phyloP scores from a whole-genome alignment of 345 rosid genomes.

The Salix suchowensis region DNA sequence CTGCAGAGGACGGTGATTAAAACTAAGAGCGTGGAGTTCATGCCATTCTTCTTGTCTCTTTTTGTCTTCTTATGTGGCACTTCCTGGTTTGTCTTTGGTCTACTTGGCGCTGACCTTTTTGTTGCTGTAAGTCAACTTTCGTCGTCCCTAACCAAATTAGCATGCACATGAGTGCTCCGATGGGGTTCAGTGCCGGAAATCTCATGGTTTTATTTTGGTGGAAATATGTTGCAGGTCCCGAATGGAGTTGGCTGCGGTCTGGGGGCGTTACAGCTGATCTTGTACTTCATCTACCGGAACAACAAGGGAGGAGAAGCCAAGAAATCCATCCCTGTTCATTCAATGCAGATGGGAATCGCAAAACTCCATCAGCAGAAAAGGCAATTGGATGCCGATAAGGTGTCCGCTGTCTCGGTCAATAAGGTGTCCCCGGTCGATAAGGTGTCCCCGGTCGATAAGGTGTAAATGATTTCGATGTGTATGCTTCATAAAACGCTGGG shows the following conservation, averaged over 20 bases:
- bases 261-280: constrained; percentile 66
- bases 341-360: constrained; percentile 34
- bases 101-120: constrained; percentile 80
- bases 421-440: constrained; percentile 15
- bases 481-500: background rate
- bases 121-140: constrained; percentile 52
- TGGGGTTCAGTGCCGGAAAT: background rate
- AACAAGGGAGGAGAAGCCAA: constrained; percentile 37
- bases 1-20: constrained; percentile 80
- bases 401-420: background rate
- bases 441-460: constrained; percentile 14
- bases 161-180: background rate
- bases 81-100: constrained; percentile 86
- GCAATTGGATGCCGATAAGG: constrained; percentile 22
- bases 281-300: constrained; percentile 71
- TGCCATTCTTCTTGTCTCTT: constrained; percentile 93
- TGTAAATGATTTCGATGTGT: background rate
- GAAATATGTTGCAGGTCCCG: constrained; percentile 49
- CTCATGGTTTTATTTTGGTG: background rate
- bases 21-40: constrained; percentile 91
- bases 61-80: constrained; percentile 93
- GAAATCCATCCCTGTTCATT: constrained; percentile 17
- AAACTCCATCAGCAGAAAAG: constrained; percentile 25
- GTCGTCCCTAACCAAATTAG: background rate
- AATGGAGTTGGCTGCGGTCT: constrained; percentile 86